phyloP scores from a whole-genome alignment of 352 stramenopile genomes.

The Phytophthora fragariae region DNA sequence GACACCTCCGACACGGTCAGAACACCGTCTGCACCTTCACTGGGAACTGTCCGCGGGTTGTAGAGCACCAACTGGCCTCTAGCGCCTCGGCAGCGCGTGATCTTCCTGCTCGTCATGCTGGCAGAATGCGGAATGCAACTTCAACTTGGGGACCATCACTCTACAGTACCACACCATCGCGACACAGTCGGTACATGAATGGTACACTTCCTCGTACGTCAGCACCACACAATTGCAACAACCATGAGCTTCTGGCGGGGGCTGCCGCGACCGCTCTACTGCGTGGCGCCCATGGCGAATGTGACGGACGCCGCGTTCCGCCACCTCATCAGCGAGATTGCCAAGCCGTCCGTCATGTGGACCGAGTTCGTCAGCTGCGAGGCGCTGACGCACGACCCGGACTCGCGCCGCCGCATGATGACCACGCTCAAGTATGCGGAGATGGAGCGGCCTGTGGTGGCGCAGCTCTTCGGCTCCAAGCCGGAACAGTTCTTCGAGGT shows the following conservation, averaged over 20 bases:
- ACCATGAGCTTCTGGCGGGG: constrained; percentile 62
- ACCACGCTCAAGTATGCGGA: constrained; percentile 77
- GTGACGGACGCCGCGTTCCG: constrained; percentile 84
- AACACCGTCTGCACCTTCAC: constrained; percentile 41
- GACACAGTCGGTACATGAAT: constrained; percentile 11
- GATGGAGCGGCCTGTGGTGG: constrained; percentile 77
- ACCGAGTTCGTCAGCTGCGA: constrained; percentile 90
- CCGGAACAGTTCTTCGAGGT: constrained; percentile 88
- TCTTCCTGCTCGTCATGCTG: constrained; percentile 32
- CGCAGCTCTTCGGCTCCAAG: constrained; percentile 89
- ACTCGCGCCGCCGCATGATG: constrained; percentile 78
- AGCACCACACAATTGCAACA: constrained; percentile 21
- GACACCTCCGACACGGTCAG: neutral
- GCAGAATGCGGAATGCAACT: constrained; percentile 37
- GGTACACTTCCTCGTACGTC: neutral
- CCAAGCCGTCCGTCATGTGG: constrained; percentile 86
- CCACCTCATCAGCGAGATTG: constrained; percentile 74
- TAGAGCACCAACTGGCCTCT: constrained; percentile 62
- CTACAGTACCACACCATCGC: constrained; percentile 23
- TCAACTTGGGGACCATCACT: constrained; percentile 50
- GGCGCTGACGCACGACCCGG: constrained; percentile 68
- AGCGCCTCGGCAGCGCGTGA: constrained; percentile 53
- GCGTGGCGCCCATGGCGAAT: constrained; percentile 87
- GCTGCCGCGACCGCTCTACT: constrained; percentile 76
- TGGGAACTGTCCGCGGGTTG: constrained; percentile 59